Evolutionary conservation across 306 rosid genomes (phyloP), one percentile per base, ranked within the genome.

Genomic region (Lupinus albus): DNA sequence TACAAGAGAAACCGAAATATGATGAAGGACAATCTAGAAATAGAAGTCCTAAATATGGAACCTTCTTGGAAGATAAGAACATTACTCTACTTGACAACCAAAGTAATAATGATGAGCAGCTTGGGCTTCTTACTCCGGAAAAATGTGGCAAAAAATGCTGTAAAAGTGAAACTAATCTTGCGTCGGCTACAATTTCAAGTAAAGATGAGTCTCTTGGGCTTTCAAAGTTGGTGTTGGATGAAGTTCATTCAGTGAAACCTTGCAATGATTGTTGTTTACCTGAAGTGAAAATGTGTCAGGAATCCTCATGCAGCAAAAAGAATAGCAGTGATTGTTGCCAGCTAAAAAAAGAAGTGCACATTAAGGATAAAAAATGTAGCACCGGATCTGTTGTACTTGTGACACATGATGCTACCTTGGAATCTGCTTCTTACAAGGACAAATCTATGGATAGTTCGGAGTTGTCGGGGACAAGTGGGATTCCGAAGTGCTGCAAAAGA

Each of bases 61-160:
- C 30, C 30, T 25, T 25, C 30, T 25, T 25, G 30, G 30, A 25
- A 66, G 80, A 70, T 51, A 41, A 48, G 61, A 74, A 59, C 18
- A 35, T 8, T 18, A 42, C 74, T 17, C 57, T 74, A 11, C 76
- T 79, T 39, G 75, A 55, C 50, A 79, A 74, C 33, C 33, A 68
- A 67, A 61, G 13, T 73, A 53, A 11, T 30, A 25, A 9, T 54
- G 21, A 25, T 50, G 62, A 72, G 62, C 33, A 7, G 0, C 8
- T 49, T 38, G 53, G 1, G 7, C 17, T 70, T 59, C 44, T 62
- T 51, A 81, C 68, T 46, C 39, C 61, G 0, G 42, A 72, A 17
- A 68, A 70, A 53, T 87, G 72, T 32, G 55, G 64, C 9, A 56
- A 80, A 35, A 79, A 49, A 30, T 77, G 87, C 20, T 73, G 85